Conservation (phyloP, 1,284 basidiomycete species). For the Melampsora allii-populina region DNA sequence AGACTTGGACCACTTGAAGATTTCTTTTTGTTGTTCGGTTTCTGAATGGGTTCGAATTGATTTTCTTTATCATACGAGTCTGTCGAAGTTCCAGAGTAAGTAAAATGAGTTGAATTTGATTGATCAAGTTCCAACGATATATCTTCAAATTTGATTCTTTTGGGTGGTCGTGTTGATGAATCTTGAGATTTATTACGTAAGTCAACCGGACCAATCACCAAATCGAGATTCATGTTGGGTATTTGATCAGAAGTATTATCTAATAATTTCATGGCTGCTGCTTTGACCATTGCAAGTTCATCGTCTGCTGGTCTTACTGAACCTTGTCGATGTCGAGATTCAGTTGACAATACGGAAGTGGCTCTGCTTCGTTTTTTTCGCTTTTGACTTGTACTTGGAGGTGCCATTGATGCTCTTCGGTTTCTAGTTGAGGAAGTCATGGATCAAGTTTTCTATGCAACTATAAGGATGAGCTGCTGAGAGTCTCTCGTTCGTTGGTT, state of each 20-base stretch:
- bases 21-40: neutral
- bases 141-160: slow-evolving; percentile 3
- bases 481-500: too few species aligned
- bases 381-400: slow-evolving; percentile 8
- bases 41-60: neutral
- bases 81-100: neutral
- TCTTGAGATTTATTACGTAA: neutral
- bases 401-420: neutral
- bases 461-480: neutral
- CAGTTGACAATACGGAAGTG: slow-evolving; percentile 6
- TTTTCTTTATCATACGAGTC: neutral
- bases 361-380: slow-evolving; percentile 12
- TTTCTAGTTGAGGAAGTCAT: slow-evolving; percentile 10
- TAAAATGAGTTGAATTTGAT: neutral
- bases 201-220: neutral
- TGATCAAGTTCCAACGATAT: neutral
- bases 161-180: neutral
- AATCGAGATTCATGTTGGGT: neutral
- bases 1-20: neutral
- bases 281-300: slow-evolving; percentile 27
- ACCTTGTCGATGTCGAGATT: neutral
- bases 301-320: neutral
- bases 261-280: slow-evolving; percentile 33
- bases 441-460: neutral
- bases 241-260: slow-evolving; percentile 7